Evolutionary conservation across 2,329 filamentous ascomycete species (phyloP), one percentile per base, ranked within the genome.

Genomic region (Chaetomiaceae sp.): DNA sequence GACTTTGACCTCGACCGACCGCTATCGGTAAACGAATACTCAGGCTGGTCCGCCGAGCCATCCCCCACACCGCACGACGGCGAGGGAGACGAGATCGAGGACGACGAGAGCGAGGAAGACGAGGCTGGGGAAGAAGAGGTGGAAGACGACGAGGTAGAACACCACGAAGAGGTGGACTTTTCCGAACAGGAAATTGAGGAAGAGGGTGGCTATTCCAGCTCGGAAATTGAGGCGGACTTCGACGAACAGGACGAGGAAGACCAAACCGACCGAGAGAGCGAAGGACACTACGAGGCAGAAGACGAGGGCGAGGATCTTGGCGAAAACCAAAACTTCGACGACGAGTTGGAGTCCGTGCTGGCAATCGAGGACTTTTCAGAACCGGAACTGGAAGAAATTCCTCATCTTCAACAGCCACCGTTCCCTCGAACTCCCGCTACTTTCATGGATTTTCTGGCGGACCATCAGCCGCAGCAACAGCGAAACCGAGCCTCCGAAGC

Each of bases 1-100:
- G 46, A 53, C 13, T 25, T 37, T 14, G 46, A 53, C 20, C 21
- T 40, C n/a, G 51, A 46, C 21, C 39, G 19, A 5, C 37, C 46
- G 5, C 31, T 33, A n/a, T n/a, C 31, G 4, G 47, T 13, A 17
- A 44, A 14, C 39, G 41, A 48, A 35, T 38, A 25, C 19, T 47
- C 44, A n/a, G 43, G 43, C 12, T 43, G 38, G 43, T 38, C 49
- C 13, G 38, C 43, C 17, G 49, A 33, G 10, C 43, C 38, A 1
- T 51, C 49, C 2, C 49, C 49, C 2, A 20, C 2, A 3, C 27
- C 37, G 2, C 10, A 3, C 7, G 30, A 16, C 20, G n/a, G n/a
- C n/a, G n/a, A n/a, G n/a, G n/a, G n/a, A n/a, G n/a, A n/a, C 13
- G 23, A 43, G 25, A 14, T 17, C 10, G 25, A 12, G 10, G 23